Evolutionary conservation across 805 yeast genomes (phyloP), one percentile per base, ranked within the genome.

Genomic region (Ogataea salicorniae): DNA sequence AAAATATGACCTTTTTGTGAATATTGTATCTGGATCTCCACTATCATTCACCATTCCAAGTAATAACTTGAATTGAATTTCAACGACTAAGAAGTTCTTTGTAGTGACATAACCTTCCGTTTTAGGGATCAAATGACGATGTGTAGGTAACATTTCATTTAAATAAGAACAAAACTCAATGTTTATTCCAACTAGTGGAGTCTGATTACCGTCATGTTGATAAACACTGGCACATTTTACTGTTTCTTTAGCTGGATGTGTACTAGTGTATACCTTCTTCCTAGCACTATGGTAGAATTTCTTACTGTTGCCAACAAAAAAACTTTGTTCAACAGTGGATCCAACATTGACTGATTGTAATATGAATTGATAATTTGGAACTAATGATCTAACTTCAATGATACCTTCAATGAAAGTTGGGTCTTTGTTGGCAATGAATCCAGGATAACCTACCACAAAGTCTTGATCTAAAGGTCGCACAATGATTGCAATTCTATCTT

Each of bases 381-480:
- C n/a, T 34, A 43, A 33, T 16, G 42, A 43, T 18, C 42, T 14
- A 13, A 34, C 23, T 29, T 43, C 38, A 14, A 43, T 34, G 4
- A 39, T 34, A 13, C 42, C 46, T 23, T 43, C 34, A 17, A 43
- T 38, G 15, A 16, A 33, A 7, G 46, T 34, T 16, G 36, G n/a
- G 1, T 26, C 15, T 13, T 16, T 37, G 16, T 20, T 16, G 8
- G n/a, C 22, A 15, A 13, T 36, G 26, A 23, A 43, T 2, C 46
- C 46, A 17, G 42, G 46, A 23, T 37, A 43, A 4, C 46, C 46
- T 8, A n/a, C 34, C 18, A 37, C 38, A 6, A 43, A 38, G 13
- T 37, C 43, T 18, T 34, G 17, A 26, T 17, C 18, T 20, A 34
- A 13, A 20, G 43, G 43, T 31, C 18, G 33, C 34, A 39, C n/a